Base-by-base conservation (phyloP, 768 basidiomycete genomes). In the Lactarius pseudohatsudake region DNA sequence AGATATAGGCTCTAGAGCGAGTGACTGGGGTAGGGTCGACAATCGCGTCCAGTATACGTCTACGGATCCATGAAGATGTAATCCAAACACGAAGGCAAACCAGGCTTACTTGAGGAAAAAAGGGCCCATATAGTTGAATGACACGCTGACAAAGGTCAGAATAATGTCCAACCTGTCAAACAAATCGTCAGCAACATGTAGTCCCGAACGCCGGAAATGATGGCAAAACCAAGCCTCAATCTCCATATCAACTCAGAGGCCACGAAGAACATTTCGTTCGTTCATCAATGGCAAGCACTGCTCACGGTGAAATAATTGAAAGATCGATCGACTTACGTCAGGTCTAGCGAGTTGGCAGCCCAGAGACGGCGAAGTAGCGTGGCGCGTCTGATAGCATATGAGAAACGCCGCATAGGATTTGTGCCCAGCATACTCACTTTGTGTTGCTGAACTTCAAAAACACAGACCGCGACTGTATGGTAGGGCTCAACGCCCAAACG, bases 41-140 rank as follows among this genome's bases (percentile, higher is more conserved):
- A 47, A 91, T 83, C 0, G 83, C 77, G 70, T 88, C 86, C 4
- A 90, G 81, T 67, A 91, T 88, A 36, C 76, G 80, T 85, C 69
- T 70, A 53, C 3, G 13, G 20, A 36, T 32, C 26, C 26, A 28
- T 55, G 28, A 57, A 57, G 22, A 47, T 13, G 15, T 55, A 13
- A 28, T 32, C 16, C 20, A 15, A 11, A n/a, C 20, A 26, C 32
- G 26, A 43, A 38, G 9, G 28, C 2, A 26, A 40, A 54, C 1
- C 32, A 56, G n/a, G 7, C 61, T 40, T 58, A 70, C 69, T 91
- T 93, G 54, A 97, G 81, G 79, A 96, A 94, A 79, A 87, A 94
- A 8, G 95, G 94, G 0, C 85, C 84, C 0, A 86, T 81, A 76
- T 94, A 96, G 71, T 89, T 90, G 77, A 93, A 89, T 0, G 83